Evolutionary conservation across 257 asterid genomes (phyloP).

Genomic region (Hygrophila difformis): DNA sequence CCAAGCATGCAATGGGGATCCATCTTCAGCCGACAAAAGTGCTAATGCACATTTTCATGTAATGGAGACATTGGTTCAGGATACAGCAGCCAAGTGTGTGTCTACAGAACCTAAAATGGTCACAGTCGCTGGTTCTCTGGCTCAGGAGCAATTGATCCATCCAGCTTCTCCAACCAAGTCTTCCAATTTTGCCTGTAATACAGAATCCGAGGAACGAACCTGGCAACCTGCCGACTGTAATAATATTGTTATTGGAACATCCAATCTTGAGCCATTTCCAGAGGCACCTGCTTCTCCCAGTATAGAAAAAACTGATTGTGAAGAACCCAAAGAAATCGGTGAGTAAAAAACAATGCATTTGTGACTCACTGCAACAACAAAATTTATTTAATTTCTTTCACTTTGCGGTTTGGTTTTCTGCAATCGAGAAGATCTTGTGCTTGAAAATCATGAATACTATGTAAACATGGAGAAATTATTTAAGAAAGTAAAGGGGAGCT

Average conservation of each 20-base stretch:
- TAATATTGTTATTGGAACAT: constrained; percentile 14
- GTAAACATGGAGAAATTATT: constrained; percentile 6
- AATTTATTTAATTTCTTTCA: too few relatives aligned
- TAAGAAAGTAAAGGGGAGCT: too few relatives aligned
- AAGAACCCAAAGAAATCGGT: constrained; percentile 32
- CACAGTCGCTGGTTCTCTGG: constrained; percentile 14
- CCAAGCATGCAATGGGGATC: constrained; percentile 13
- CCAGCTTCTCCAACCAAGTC: constrained; percentile 21
- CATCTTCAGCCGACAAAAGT: constrained; percentile 17
- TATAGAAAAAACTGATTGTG: constrained; percentile 16
- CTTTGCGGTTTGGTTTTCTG: too few relatives aligned
- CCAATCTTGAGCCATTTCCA: constrained; percentile 22
- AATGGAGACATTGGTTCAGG: constrained; percentile 12
- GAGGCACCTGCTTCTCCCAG: constrained; percentile 23
- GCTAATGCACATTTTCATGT: constrained; percentile 14
- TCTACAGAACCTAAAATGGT: constrained; percentile 14
- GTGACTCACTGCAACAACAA: not conserved
- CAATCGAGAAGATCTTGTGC: too few relatives aligned
- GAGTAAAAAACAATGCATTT: constrained; percentile 20
- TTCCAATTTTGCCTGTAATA: constrained; percentile 24
- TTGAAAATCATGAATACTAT: not conserved
- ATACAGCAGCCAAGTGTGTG: constrained; percentile 11
- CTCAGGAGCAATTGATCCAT: constrained; percentile 30
- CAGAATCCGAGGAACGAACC: constrained; percentile 26
- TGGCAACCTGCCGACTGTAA: constrained; percentile 27